Percentiles rank a stretch among this genome's conserved stretches.
Evolutionary conservation across 2,329 filamentous ascomycete genomes (phyloP).

Genomic region (Coleophoma cylindrospora): DNA sequence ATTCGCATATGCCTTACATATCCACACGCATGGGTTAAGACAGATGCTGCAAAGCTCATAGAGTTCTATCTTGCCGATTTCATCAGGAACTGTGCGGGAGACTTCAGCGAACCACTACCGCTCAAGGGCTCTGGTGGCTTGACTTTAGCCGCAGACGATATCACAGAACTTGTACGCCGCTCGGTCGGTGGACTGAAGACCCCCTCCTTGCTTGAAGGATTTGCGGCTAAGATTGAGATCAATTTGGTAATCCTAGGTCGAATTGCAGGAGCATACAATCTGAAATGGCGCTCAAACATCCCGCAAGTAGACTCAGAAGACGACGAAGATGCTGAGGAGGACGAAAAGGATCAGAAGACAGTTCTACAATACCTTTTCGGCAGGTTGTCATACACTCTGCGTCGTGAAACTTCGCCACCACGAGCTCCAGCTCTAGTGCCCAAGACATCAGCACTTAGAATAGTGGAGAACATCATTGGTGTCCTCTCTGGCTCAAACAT

Average conservation of each 20-base stretch:
- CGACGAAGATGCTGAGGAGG: constrained; percentile 37
- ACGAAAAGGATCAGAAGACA: constrained; percentile 37
- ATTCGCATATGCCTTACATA: constrained; percentile 68
- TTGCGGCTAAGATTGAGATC: constrained; percentile 75
- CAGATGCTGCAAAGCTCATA: constrained; percentile 68
- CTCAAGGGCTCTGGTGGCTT: constrained; percentile 69
- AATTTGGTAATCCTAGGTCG: constrained; percentile 79
- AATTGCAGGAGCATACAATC: constrained; percentile 53
- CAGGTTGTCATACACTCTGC: constrained; percentile 72
- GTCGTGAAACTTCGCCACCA: constrained; percentile 65
- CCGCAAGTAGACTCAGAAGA: constrained; percentile 36
- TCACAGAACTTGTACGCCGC: constrained; percentile 52
- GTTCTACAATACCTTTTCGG: constrained; percentile 72
- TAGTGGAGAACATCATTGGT: constrained; percentile 65
- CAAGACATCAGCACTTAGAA: constrained; percentile 70
- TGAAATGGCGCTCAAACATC: constrained; percentile 35
- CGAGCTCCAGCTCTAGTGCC: constrained; percentile 59
- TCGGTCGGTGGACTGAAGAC: constrained; percentile 52
- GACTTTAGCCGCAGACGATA: constrained; percentile 56
- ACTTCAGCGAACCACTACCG: constrained; percentile 47
- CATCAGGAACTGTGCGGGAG: constrained; percentile 52
- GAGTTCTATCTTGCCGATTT: constrained; percentile 78
- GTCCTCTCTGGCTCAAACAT: constrained; percentile 55
- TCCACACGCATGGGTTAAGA: constrained; percentile 68
- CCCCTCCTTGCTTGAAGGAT: constrained; percentile 60